Evolutionary conservation across 129 eudicot species (phyloP).

Genomic region (Sambucus nigra): DNA sequence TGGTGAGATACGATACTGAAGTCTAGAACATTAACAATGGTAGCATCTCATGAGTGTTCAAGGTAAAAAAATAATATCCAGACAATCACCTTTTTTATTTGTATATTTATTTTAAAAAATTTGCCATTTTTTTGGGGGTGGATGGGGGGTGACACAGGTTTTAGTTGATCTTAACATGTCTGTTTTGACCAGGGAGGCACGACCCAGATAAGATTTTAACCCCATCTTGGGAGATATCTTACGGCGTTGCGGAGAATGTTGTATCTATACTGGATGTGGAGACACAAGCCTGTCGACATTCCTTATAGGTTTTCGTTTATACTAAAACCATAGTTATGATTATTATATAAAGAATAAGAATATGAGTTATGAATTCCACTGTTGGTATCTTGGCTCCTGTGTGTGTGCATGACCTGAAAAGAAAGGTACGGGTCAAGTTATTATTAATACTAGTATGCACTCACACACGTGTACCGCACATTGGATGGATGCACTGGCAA

Average conservation of each 20-base stretch:
- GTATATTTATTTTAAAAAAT: neutral
- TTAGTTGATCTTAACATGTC: slow-evolving; percentile 1
- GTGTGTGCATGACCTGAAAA: too few relatives aligned
- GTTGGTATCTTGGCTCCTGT: too few relatives aligned
- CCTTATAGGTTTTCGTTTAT: slow-evolving; percentile 47
- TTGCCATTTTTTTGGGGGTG: neutral
- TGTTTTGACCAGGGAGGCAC: slow-evolving; percentile 56
- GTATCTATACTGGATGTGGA: slow-evolving; percentile 87
- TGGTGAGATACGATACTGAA: slow-evolving; percentile 95
- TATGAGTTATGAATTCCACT: too few relatives aligned
- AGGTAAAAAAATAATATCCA: slow-evolving; percentile 39
- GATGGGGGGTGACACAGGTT: neutral
- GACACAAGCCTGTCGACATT: slow-evolving; percentile 60
- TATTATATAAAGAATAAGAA: too few relatives aligned
- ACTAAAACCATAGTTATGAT: too few relatives aligned
- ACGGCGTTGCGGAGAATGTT: slow-evolving; percentile 94
- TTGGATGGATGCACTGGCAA: too few relatives aligned
- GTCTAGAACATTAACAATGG: slow-evolving; percentile 83
- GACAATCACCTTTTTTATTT: neutral
- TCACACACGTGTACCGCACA: too few relatives aligned
- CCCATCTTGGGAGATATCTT: slow-evolving; percentile 79
- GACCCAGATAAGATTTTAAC: slow-evolving; percentile 79
- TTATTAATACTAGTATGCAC: too few relatives aligned
- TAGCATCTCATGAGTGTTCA: slow-evolving; percentile 63
- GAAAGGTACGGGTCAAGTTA: too few relatives aligned